phyloP scores from a whole-genome alignment of 352 stramenopile genomes.

The Pythium phragmiticola region DNA sequence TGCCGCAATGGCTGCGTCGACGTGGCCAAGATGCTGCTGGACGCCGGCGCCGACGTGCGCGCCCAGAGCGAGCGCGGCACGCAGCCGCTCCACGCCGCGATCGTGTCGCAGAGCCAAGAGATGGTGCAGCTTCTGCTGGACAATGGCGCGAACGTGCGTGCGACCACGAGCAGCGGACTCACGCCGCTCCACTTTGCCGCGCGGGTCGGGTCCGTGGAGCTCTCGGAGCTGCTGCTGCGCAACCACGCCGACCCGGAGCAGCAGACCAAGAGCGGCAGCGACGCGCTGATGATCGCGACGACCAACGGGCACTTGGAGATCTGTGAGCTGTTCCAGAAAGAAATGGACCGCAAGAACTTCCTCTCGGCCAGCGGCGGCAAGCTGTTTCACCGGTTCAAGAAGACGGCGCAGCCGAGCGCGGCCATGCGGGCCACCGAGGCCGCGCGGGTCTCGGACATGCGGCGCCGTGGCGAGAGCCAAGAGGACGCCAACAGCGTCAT shows the following conservation, averaged over 20 bases:
- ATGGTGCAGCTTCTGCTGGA: constrained; percentile 69
- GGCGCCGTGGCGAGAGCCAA: constrained; percentile 12
- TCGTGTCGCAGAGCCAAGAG: constrained; percentile 62
- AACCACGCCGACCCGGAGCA: constrained; percentile 64
- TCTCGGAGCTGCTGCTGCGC: constrained; percentile 64
- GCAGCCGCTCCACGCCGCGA: constrained; percentile 61
- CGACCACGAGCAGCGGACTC: constrained; percentile 61
- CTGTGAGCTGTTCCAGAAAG: constrained; percentile 62
- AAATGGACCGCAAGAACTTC: constrained; percentile 29
- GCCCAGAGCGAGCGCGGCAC: constrained; percentile 52
- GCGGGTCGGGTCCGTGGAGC: constrained; percentile 56
- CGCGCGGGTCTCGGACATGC: background rate
- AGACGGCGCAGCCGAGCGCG: background rate
- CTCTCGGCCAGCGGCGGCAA: constrained; percentile 23
- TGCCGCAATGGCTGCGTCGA: constrained; percentile 63
- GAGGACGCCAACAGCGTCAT: constrained; percentile 20
- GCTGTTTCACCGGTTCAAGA: constrained; percentile 28
- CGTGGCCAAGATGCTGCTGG: constrained; percentile 52
- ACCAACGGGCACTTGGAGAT: constrained; percentile 62
- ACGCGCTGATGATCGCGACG: constrained; percentile 72
- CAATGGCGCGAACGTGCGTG: constrained; percentile 65
- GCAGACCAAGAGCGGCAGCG: constrained; percentile 75
- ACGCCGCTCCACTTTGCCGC: constrained; percentile 80
- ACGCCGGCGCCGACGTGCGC: constrained; percentile 43
- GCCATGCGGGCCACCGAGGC: background rate